phyloP scores from a whole-genome alignment of 257 asterid species.

The Parsonsia alboflavescens region DNA sequence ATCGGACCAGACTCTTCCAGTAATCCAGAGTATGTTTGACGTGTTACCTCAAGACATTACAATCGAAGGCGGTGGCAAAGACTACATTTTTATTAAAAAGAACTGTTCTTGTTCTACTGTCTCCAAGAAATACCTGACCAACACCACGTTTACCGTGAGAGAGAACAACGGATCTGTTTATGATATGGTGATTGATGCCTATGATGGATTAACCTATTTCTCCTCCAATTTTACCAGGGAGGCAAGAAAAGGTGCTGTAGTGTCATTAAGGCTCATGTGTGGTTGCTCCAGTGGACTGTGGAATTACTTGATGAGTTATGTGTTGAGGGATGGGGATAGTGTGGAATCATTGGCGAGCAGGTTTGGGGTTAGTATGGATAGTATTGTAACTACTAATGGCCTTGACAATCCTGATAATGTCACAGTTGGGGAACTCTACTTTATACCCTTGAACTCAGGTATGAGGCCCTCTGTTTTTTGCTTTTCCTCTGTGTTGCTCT shows the following conservation, averaged over 20 bases:
- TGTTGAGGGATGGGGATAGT: slow-evolving; percentile 82
- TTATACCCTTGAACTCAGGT: slow-evolving; percentile 84
- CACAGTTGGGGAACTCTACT: slow-evolving; percentile 72
- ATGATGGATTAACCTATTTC: slow-evolving; percentile 75
- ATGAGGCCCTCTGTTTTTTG: slow-evolving; percentile 9
- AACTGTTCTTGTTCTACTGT: slow-evolving; percentile 87
- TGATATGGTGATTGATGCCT: slow-evolving; percentile 60
- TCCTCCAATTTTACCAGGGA: slow-evolving; percentile 64
- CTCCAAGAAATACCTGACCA: slow-evolving; percentile 50
- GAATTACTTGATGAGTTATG: slow-evolving; percentile 96
- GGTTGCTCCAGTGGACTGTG: slow-evolving; percentile 96
- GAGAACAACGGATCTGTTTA: slow-evolving; percentile 62
- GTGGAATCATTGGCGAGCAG: slow-evolving; percentile 86
- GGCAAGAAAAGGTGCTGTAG: slow-evolving; percentile 80
- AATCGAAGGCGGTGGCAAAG: slow-evolving; percentile 70
- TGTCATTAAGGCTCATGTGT: slow-evolving; percentile 67
- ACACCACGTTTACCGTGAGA: slow-evolving; percentile 76
- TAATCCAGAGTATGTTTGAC: slow-evolving; percentile 92
- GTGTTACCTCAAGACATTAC: slow-evolving; percentile 68
- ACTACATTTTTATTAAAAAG: slow-evolving; percentile 67
- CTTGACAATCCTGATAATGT: slow-evolving; percentile 80
- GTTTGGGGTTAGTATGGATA: slow-evolving; percentile 97
- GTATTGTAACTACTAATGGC: slow-evolving; percentile 74
- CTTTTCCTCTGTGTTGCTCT: not conserved
- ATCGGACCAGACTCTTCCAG: slow-evolving; percentile 43